Percentiles rank a stretch among this genome's conserved stretches.
phyloP scores from a whole-genome alignment of 208 protist species.

The Leishmania arabica region DNA sequence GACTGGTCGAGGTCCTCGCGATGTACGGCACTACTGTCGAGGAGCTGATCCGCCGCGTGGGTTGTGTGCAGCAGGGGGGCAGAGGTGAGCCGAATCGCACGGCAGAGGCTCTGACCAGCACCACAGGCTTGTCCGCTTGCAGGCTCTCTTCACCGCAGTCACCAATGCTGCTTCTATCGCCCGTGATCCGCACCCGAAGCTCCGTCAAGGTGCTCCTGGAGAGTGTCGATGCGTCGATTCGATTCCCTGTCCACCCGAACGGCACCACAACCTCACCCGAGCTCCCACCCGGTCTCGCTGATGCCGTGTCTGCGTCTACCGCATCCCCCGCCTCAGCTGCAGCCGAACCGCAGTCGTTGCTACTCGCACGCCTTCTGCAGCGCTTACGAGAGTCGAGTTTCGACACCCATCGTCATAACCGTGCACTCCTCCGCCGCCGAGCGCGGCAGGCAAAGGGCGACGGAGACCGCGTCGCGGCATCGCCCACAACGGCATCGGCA shows the following conservation, averaged over 20 bases:
- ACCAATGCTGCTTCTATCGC: background rate
- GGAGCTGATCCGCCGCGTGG: background rate
- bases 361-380: constrained; percentile 29
- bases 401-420: constrained; percentile 16
- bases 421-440: constrained; percentile 6
- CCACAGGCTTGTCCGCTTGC: background rate
- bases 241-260: constrained; percentile 17
- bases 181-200: constrained; percentile 1
- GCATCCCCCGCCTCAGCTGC: background rate
- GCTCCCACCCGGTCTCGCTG: background rate
- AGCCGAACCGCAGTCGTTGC: constrained; percentile 3
- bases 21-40: constrained; percentile 21
- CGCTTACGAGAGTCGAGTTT: constrained; percentile 31
- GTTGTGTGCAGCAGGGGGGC: background rate
- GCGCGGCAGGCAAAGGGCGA: background rate
- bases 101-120: background rate
- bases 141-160: background rate
- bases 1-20: constrained; percentile 23
- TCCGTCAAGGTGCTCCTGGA: constrained; percentile 34
- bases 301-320: background rate
- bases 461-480: background rate
- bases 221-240: constrained; percentile 30
- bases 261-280: background rate
- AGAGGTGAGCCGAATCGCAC: background rate
- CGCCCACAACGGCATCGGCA: background rate